These are phyloP conservation scores for Mycoemilia scoparia DNA, from an alignment of 192 early-diverging fungal species.

Conservation along the genomic window DNA sequence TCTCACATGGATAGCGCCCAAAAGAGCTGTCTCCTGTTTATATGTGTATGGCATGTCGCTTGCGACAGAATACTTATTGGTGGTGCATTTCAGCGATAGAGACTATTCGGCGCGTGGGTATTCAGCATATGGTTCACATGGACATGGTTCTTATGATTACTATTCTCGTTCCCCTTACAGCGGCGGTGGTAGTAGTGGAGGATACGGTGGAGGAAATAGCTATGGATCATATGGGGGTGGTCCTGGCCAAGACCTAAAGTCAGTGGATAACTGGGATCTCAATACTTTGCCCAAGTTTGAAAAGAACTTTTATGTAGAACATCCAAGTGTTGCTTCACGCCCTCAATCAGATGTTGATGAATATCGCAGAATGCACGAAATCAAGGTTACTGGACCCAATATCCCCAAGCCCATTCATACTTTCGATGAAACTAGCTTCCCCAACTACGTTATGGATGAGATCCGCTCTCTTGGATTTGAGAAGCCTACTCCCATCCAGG, in stretches of 20 bases:
- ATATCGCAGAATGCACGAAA: conserved; percentile 59
- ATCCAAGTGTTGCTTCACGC: conserved; percentile 46
- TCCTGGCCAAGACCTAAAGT: conserved; percentile 35
- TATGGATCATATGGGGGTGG: conserved; percentile 17
- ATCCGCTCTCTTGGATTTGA: conserved; percentile 69
- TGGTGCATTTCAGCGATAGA: no score
- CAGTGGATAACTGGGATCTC: conserved; percentile 47
- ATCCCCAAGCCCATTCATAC: conserved; percentile 79
- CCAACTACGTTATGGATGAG: conserved; percentile 77
- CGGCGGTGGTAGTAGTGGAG: conserved; percentile 9
- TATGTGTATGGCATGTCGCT: no score
- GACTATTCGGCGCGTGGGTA: no score
- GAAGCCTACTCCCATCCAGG: conserved; percentile 82
- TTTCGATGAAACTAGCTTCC: conserved; percentile 86
- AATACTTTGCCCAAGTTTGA: conserved; percentile 59
- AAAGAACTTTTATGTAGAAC: conserved; percentile 95
- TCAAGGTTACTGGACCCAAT: conserved; percentile 63
- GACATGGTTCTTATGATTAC: no score
- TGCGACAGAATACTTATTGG: no score
- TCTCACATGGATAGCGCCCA: no score
- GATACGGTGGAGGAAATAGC: conserved; percentile 11
- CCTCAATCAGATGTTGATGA: conserved; percentile 53
- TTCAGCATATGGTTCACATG: no score
- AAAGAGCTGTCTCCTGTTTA: no score
- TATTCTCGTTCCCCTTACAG: no score